These are phyloP conservation scores for Marchantia polymorpha DNA, from an alignment of 225 moss, liverwort and hornwort species.

Conservation along the genomic window DNA sequence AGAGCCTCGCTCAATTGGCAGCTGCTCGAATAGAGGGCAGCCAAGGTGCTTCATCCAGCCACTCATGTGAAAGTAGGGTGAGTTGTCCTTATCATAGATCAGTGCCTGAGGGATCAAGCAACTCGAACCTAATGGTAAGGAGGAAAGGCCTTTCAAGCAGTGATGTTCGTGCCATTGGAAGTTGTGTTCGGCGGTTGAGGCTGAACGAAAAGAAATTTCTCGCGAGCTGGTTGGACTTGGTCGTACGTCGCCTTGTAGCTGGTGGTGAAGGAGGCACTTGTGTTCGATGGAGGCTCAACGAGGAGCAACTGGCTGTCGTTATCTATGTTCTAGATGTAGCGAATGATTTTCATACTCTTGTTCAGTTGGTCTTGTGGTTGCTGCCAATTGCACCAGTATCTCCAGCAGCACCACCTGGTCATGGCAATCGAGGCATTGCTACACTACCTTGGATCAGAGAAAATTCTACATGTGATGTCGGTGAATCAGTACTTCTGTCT, in stretches of 20 bases:
- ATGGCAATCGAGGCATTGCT: constrained; percentile 62
- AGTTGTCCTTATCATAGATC: constrained; percentile 73
- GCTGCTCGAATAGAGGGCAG: constrained; percentile 74
- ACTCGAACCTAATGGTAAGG: constrained; percentile 52
- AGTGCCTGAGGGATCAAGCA: constrained; percentile 46
- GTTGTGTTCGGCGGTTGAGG: constrained; percentile 59
- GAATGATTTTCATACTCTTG: constrained; percentile 69
- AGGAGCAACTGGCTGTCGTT: constrained; percentile 74
- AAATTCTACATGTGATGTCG: constrained; percentile 60
- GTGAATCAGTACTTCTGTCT: constrained; percentile 78
- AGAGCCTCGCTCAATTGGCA: constrained; percentile 85
- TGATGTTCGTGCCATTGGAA: constrained; percentile 65
- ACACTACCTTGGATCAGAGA: constrained; percentile 67
- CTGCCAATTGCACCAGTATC: constrained; percentile 68
- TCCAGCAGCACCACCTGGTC: constrained; percentile 53
- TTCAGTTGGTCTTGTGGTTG: constrained; percentile 83
- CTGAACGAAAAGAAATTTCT: constrained; percentile 69
- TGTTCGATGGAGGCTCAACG: constrained; percentile 67
- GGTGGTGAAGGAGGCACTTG: constrained; percentile 57
- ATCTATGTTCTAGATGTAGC: constrained; percentile 80
- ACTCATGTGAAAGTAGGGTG: constrained; percentile 63
- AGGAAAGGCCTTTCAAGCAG: constrained; percentile 45
- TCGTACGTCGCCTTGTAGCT: constrained; percentile 63
- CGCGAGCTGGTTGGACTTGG: constrained; percentile 71
- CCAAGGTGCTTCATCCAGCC: constrained; percentile 66